Evolutionary conservation across 805 yeast genomes (phyloP), one percentile per base, ranked within the genome.

Genomic region (Martiniozyma abietophila): DNA sequence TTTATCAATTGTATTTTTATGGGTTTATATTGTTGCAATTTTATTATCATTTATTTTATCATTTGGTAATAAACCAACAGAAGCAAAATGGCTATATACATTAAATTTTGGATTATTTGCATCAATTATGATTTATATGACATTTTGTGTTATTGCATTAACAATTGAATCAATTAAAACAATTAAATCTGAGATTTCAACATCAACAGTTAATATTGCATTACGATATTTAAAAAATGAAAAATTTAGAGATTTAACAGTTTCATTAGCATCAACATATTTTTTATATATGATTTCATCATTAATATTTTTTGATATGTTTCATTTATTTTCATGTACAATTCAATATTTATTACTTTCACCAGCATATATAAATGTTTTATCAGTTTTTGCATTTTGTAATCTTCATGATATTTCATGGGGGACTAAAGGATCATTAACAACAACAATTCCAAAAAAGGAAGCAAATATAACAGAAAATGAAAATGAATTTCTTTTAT

Each of bases 361-460:
- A 42, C 97, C 97, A 2, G 75, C 94, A 0, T 89, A 86, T 55
- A 76, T 86, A 58, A 88, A 88, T 51, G 89, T 86, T 39, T 65
- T 89, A 51, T 83, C 84, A 51, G 88, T 88, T 38, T 88, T 86
- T 59, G 94, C 96, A 6, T 86, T 88, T 55, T 86, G 96, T 64
- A 89, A 88, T 57, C 78, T 88, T 40, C 94, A 88, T 56, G 97
- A 88, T 62, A 76, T 88, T 32, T 82, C 95, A 5, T 88, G 97
- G 96, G 96, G 96, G 58, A 89, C 95, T 3, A 84, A 89, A 54
- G 95, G 95, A 34, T 81, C 80, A 24, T 67, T 73, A 4, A 71
- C 74, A 53, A 38, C 32, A 2, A 80, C 66, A 50, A 73, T 64
- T 49, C 69, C 64, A 54, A 88, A 68, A 53, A 69, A 86, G 47